Base-by-base conservation (phyloP, 805 yeast genomes). In the Saccharomycopsis sp. region DNA sequence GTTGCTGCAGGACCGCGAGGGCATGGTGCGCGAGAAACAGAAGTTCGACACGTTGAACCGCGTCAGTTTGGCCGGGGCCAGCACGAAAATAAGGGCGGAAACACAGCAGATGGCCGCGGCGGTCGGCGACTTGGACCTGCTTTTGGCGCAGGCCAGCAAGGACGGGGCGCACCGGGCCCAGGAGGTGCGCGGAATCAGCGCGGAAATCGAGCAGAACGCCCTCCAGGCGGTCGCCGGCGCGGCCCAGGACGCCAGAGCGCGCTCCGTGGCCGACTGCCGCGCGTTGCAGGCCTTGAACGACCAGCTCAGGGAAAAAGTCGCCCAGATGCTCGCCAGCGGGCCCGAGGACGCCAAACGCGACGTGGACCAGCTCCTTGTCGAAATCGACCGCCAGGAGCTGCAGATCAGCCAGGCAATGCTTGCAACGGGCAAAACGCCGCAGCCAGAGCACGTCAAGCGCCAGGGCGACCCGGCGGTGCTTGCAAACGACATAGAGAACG, bases 401-500 rank as follows among this genome's bases (percentile, higher is more conserved):
- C 66, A 65, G 50, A 64, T 69, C 16, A 63, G 63, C 29, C 63
- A 60, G 37, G 57, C 62, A 14, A 55, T 64, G 2, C 40, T 69
- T 12, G 69, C 72, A 2, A 67, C 70, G 1, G 71, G 71, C 1
- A 68, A 68, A 24, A 69, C 71, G 1, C 72, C 72, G 7, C 61
- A 58, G 52, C 15, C 48, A 7, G 48, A 44, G 8, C 21, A 44
- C 21, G 18, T 44, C 8, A 4, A 44, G 7, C 21, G 4, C 9
- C 21, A 44, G 5, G 21, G 46, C 14, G 20, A 24, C 20, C 18
- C 24, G n/a, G 14, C 37, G 24, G 37, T 14, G 12, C 15, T 51
- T 24, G 18, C 5, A 5, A 14, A 34, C 2, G 24, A 37, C 12
- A 23, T n/a, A 24, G 40, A 21, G 8, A 23, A 20, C 29, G 24